Base-by-base conservation (phyloP, 257 asterid genomes). In the Fraxinus pennsylvanica region DNA sequence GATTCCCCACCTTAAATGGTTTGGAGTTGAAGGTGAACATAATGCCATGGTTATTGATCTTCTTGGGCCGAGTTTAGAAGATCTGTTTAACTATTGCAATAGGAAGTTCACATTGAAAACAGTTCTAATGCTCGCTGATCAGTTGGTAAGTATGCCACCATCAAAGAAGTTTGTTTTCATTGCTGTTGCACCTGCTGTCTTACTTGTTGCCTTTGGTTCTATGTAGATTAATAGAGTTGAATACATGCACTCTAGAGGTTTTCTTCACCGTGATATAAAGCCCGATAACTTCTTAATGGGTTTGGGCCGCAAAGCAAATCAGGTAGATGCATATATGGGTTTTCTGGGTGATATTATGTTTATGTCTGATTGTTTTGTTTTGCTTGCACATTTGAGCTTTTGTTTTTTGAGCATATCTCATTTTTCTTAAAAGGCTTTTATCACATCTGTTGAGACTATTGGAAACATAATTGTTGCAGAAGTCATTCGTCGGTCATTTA, bases 241-340 rank as follows among this genome's bases (percentile, higher is more conserved):
- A 76, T 95, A 93, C 89, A 89, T 95, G 97, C 99, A 95, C 84
- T 88, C 97, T 33, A 91, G 96, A 87, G 99, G 99, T 50, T 95
- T 95, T 87, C 97, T 95, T 83, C 99, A 95, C 87, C 99, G 98
- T 61, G 98, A 93, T 74, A 93, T 95, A 81, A 95, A 95, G 93
- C 99, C 99, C 13, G 99, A 95, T 80, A 95, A 95, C 89, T 95
- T 95, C 87, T 86, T 95, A 79, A 95, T 95, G 99, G 99, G 99
- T 41, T 87, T 95, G 81, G 97, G 99, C 68, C 99, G 99, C 78
- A 95, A 93, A 89, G 99, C 99, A 76, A 91, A 91, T 82, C 99
- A 95, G 99, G 98, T 91, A 74, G 32, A 21, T 59, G 67, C 27
- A 59, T 57, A 54, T 59, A 7, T 59, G 13, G 9, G 22, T 59